Conservation (phyloP, 2,329 filamentous ascomycete species). For the Lachnum nothofagi region DNA sequence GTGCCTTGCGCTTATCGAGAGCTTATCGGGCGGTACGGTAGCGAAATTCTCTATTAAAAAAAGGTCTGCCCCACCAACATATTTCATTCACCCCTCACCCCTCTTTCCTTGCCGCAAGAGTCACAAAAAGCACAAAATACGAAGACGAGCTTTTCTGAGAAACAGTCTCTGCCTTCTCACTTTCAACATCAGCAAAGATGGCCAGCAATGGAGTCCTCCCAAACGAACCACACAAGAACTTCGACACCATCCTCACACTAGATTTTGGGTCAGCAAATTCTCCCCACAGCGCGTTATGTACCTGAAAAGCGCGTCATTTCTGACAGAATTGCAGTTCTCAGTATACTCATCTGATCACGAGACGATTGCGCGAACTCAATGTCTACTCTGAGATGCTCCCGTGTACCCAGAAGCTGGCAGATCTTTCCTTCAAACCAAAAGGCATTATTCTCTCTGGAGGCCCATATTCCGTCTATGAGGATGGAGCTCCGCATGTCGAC, state of each 20-base stretch:
- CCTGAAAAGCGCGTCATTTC: neutral
- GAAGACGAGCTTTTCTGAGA: too few relatives aligned
- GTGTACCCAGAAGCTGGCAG: constrained; percentile 74
- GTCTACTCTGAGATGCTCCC: constrained; percentile 85
- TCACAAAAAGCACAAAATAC: neutral
- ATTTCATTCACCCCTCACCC: too few relatives aligned
- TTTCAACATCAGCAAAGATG: constrained; percentile 16
- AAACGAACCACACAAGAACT: constrained; percentile 29
- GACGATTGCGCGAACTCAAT: constrained; percentile 71
- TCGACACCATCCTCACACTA: constrained; percentile 60
- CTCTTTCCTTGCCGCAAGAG: too few relatives aligned
- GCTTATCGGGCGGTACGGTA: too few relatives aligned
- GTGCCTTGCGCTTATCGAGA: too few relatives aligned
- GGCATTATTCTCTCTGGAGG: constrained; percentile 76
- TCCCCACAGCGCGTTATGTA: constrained; percentile 2
- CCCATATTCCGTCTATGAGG: constrained; percentile 73
- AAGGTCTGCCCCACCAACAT: too few relatives aligned
- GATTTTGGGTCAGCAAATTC: constrained; percentile 52
- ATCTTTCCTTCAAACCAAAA: constrained; percentile 73
- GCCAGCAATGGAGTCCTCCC: constrained; percentile 16
- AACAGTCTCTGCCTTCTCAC: too few relatives aligned
- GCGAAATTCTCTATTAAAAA: too few relatives aligned
- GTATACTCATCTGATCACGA: constrained; percentile 58
- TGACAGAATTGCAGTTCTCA: constrained; percentile 44
- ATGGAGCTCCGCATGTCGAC: constrained; percentile 72